Evolutionary conservation across 768 basidiomycete species (phyloP).

Genomic region (Sporobolomyces phaffii): DNA sequence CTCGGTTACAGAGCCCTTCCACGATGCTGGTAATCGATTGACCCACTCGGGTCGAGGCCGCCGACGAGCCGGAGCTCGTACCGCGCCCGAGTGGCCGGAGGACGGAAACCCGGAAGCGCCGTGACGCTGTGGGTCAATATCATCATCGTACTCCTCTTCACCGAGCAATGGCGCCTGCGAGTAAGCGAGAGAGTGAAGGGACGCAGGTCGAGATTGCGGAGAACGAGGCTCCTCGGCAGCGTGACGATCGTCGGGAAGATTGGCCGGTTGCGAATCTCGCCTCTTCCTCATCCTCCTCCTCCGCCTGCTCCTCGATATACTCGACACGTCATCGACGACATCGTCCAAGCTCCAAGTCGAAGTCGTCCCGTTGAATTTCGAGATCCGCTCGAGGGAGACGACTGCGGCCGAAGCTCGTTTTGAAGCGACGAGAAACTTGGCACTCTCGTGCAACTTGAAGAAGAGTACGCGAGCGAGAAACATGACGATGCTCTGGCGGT

Average conservation of each 20-base stretch:
- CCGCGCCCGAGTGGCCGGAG: too few species aligned
- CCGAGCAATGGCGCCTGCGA: neutral
- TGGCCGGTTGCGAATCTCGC: neutral
- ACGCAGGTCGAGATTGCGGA: conserved; percentile 53
- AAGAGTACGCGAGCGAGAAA: conserved; percentile 78
- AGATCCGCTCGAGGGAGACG: conserved; percentile 74
- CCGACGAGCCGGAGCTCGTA: neutral
- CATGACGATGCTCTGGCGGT: conserved; percentile 72
- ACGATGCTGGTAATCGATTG: neutral
- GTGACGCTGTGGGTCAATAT: too few species aligned
- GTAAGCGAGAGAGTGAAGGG: neutral
- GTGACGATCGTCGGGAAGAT: too few species aligned
- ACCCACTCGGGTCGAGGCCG: conserved; percentile 8
- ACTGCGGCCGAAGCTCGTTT: conserved; percentile 79
- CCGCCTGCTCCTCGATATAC: neutral
- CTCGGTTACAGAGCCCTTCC: conserved; percentile 49
- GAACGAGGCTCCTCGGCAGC: too few species aligned
- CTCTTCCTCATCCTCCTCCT: neutral
- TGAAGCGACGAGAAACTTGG: conserved; percentile 71
- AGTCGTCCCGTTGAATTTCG: conserved; percentile 73
- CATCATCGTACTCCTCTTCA: too few species aligned
- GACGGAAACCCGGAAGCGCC: too few species aligned
- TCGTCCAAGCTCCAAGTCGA: conserved; percentile 65
- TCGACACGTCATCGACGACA: conserved; percentile 52
- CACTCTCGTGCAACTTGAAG: conserved; percentile 89